A percentile compares a stretch with the other conserved stretches of the same genome.
These are phyloP conservation scores for Rhodomyrtus tomentosa DNA, from an alignment of 345 rosid species.

Conservation along the genomic window DNA sequence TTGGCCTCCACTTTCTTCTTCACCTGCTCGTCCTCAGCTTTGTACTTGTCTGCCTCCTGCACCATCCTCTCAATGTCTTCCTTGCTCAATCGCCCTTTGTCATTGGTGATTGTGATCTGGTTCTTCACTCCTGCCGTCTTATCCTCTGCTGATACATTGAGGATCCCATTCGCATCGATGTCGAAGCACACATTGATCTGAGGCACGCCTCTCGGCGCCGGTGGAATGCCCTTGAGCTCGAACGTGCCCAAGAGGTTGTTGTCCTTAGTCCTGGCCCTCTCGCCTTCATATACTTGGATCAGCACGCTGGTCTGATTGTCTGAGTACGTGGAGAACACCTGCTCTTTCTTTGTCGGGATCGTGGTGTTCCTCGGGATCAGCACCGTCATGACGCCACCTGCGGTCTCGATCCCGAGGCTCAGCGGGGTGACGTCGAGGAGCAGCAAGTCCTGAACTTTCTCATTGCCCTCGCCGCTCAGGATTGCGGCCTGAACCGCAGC, in stretches of 20 bases:
- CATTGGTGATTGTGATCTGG: background rate
- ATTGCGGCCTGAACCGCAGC: background rate
- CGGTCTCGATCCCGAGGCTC: background rate
- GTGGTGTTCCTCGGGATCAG: background rate
- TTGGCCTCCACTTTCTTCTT: background rate
- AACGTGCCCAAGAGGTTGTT: background rate
- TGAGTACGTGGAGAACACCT: background rate
- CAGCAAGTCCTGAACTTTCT: background rate
- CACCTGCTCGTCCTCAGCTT: background rate
- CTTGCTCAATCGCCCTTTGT: background rate
- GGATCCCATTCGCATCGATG: background rate
- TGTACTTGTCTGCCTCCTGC: background rate
- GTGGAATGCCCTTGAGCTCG: background rate
- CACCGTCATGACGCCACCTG: background rate
- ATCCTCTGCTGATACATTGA: background rate
- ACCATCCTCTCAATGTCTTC: background rate
- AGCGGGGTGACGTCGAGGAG: background rate
- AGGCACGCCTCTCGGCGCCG: background rate
- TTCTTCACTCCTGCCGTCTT: background rate
- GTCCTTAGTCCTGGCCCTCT: background rate
- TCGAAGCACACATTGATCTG: background rate
- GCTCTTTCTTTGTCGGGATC: background rate
- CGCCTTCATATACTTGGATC: background rate
- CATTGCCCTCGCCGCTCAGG: background rate
- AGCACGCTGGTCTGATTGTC: background rate